Evolutionary conservation across 2,329 filamentous ascomycete species (phyloP).

Genomic region (Mycosphaerelloides madeirae): DNA sequence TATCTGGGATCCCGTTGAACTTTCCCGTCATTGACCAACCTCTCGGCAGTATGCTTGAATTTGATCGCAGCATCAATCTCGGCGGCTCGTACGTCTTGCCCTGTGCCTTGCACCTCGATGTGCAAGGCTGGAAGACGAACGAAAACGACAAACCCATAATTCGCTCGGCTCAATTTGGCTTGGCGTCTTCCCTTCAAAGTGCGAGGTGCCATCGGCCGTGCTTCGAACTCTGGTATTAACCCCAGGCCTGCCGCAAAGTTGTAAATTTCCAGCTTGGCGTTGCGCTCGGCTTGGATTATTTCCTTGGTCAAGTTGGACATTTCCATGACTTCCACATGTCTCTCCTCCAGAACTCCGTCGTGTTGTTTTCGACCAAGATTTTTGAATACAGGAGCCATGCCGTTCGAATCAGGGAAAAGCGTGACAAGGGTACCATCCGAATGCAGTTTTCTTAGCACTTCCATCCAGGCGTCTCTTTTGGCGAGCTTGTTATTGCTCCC

Average conservation of each 20-base stretch:
- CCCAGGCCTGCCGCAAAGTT: slow-evolving; percentile 41
- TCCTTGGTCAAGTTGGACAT: not conserved
- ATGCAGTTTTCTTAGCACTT: slow-evolving; percentile 16
- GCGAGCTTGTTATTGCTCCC: slow-evolving; percentile 7
- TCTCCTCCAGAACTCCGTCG: not conserved
- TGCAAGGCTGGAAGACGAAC: slow-evolving; percentile 31
- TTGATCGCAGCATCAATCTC: slow-evolving; percentile 35
- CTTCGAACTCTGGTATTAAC: slow-evolving; percentile 28
- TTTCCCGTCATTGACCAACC: slow-evolving; percentile 21
- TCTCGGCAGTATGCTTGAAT: slow-evolving; percentile 38
- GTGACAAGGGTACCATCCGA: not conserved
- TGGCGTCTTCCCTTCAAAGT: not conserved
- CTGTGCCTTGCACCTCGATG: slow-evolving; percentile 31
- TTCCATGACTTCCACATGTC: not conserved
- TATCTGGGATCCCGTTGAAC: not conserved
- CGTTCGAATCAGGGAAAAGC: not conserved
- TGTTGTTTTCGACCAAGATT: not conserved
- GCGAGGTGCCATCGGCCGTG: not conserved
- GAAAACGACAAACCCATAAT: not conserved
- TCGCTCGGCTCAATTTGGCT: slow-evolving; percentile 1
- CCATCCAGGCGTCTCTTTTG: slow-evolving; percentile 18
- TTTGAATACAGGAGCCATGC: not conserved
- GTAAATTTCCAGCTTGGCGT: slow-evolving; percentile 34
- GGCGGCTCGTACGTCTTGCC: slow-evolving; percentile 25
- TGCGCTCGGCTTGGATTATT: not conserved